Evolutionary conservation across 1,139 yeast genomes (phyloP).

Genomic region (Scheffersomyces titani): DNA sequence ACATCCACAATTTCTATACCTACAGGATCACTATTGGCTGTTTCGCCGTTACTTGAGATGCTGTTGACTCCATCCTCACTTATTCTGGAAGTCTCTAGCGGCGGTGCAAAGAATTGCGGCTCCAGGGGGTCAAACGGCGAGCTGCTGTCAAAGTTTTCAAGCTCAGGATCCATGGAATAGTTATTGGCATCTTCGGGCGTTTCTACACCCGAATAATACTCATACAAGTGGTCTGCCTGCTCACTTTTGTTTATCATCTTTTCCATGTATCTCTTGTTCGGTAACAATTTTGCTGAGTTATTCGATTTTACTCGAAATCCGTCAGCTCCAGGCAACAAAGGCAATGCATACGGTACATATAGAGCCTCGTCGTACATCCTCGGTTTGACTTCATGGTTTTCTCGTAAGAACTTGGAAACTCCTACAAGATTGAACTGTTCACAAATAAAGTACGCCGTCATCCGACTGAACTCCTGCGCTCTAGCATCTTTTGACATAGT

Average conservation of each 20-base stretch:
- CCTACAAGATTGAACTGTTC: slow-evolving; percentile 73
- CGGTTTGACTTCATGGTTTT: slow-evolving; percentile 80
- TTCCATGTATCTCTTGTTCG: slow-evolving; percentile 68
- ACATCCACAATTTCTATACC: not conserved
- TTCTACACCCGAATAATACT: slow-evolving; percentile 83
- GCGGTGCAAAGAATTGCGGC: slow-evolving; percentile 53
- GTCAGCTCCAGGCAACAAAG: slow-evolving; percentile 83
- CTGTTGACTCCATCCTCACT: slow-evolving; percentile 16
- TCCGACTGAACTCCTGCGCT: slow-evolving; percentile 72
- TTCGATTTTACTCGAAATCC: slow-evolving; percentile 84
- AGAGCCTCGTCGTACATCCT: slow-evolving; percentile 87
- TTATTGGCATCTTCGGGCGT: slow-evolving; percentile 65
- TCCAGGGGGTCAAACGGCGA: slow-evolving; percentile 50
- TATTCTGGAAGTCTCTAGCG: slow-evolving; percentile 19
- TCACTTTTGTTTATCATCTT: slow-evolving; percentile 77
- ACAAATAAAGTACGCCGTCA: slow-evolving; percentile 87
- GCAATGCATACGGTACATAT: slow-evolving; percentile 86
- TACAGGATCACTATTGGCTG: not conserved
- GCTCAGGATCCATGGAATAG: slow-evolving; percentile 52
- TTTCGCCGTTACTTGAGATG: slow-evolving; percentile 19
- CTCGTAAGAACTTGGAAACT: slow-evolving; percentile 63
- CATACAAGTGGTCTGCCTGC: slow-evolving; percentile 87
- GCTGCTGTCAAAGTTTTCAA: slow-evolving; percentile 35
- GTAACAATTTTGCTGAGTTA: slow-evolving; percentile 63
- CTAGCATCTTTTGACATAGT: slow-evolving; percentile 66